Base-by-base conservation (phyloP, 2,329 filamentous ascomycete species). In the Pseudopyricularia javanii region DNA sequence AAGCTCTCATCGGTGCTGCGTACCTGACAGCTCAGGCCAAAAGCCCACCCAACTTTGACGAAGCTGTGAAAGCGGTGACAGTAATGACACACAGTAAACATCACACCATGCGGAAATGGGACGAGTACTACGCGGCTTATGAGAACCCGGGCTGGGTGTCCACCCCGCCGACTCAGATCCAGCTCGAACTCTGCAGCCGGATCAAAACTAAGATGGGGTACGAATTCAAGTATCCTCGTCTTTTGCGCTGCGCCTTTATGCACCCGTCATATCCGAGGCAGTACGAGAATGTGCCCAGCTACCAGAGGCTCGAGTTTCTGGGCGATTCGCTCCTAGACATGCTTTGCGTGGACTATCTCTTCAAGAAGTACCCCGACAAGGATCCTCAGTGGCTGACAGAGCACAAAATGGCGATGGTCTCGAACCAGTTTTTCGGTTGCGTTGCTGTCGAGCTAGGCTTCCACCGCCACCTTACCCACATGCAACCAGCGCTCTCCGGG, bases 361-460 rank as follows among this genome's bases (percentile, higher is more conserved):
- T 89, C 68, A 76, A 82, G 59, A 75, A 74, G 3, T 89, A 86
- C 59, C 89, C 90, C 0, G 72, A 80, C 51, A 87, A 85, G 54
- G 90, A 95, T 61, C 91, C 93, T 0, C 91, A 97, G 64, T 97
- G 91, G 91, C 74, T 98, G 55, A 97, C 93, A 0, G 93, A 97
- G 68, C 91, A 97, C 74, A 97, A 97, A 70, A 96, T 94, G 83
- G 89, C 91, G n/a, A 96, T 98, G 88, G 91, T 93, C 0, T 93
- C 88, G 52, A 98, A 98, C 70, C 90, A 91, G 56, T 98, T 97
- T 63, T 76, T 96, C 1, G 89, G 87, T 1, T 88, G 83, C 17
- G 73, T 97, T 3, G 86, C 86, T 55, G 88, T 94, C 3, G 77
- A 80, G 49, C 76, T 97, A 0, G 84, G 79, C 1, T 85, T 97